Evolutionary conservation across 2,329 filamentous ascomycete genomes (phyloP).

Genomic region (Paecilomyces dactylethromorphus): DNA sequence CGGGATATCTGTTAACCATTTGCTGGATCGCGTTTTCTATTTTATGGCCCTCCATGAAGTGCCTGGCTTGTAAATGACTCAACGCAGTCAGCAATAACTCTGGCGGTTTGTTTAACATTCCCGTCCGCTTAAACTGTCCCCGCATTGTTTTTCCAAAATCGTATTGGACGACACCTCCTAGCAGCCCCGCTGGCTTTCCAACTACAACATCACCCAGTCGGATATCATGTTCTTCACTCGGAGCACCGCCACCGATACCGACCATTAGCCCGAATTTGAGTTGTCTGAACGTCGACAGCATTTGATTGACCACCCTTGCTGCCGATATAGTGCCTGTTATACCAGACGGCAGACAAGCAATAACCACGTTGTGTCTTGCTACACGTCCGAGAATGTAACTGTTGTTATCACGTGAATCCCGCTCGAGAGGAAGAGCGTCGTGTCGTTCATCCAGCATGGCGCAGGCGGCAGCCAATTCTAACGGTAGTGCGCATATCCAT

Average conservation of each 20-base stretch:
- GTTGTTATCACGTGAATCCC: constrained; percentile 16
- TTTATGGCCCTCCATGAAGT: no score
- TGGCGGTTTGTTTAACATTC: constrained; percentile 8
- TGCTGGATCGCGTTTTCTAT: no score
- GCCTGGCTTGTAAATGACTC: no score
- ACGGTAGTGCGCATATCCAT: no score
- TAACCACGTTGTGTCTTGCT: constrained; percentile 17
- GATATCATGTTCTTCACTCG: constrained; percentile 10
- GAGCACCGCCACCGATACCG: constrained; percentile 27
- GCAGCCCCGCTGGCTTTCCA: constrained; percentile 6
- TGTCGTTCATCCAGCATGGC: constrained; percentile 11
- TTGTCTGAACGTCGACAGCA: no score
- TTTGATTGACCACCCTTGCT: constrained; percentile 21
- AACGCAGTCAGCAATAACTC: constrained; percentile 2
- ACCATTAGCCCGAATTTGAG: constrained; percentile 34
- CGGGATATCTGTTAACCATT: no score
- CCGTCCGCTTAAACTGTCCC: constrained; percentile 9
- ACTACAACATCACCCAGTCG: constrained; percentile 17
- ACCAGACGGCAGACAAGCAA: constrained; percentile 18
- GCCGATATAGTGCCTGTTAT: constrained; percentile 21
- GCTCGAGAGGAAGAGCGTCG: constrained; percentile 1
- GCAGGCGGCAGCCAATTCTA: constrained; percentile 6
- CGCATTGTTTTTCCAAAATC: constrained; percentile 4
- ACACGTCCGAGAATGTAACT: constrained; percentile 17
- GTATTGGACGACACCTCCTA: constrained; percentile 6